Evolutionary conservation across 805 yeast genomes (phyloP).

Genomic region (Lachancea meyersii): DNA sequence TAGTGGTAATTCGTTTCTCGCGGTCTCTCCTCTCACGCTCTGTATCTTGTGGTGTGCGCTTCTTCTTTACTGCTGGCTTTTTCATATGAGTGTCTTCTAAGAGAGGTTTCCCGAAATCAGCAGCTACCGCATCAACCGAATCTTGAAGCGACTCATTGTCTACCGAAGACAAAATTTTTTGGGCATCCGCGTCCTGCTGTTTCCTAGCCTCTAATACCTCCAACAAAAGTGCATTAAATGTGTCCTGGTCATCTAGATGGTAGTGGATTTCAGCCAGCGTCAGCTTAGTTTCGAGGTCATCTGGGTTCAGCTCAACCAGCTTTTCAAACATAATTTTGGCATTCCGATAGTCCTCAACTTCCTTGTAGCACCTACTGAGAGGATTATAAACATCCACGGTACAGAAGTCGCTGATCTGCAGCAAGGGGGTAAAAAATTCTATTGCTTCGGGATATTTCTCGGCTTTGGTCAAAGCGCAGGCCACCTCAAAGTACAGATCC

Average conservation of each 20-base stretch:
- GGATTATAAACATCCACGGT: slow-evolving; percentile 44
- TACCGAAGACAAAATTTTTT: slow-evolving; percentile 6
- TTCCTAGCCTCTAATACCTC: slow-evolving; percentile 46
- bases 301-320: slow-evolving; percentile 50
- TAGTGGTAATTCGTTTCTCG: slow-evolving; percentile 53
- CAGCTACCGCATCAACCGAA: slow-evolving; percentile 13
- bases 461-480: slow-evolving; percentile 59
- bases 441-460: slow-evolving; percentile 75
- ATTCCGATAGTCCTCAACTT: slow-evolving; percentile 57
- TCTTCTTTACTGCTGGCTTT: slow-evolving; percentile 23
- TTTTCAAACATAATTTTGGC: slow-evolving; percentile 56
- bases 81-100: slow-evolving; percentile 30
- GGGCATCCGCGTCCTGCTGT: slow-evolving; percentile 16
- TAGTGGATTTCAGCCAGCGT: slow-evolving; percentile 79
- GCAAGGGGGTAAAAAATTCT: slow-evolving; percentile 52
- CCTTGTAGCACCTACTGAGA: slow-evolving; percentile 72
- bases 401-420: slow-evolving; percentile 47
- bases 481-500: slow-evolving; percentile 75
- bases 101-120: slow-evolving; percentile 23
- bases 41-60: slow-evolving; percentile 31
- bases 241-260: slow-evolving; percentile 52
- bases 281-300: slow-evolving; percentile 64
- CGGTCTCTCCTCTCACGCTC: slow-evolving; percentile 44
- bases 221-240: slow-evolving; percentile 47
- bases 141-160: slow-evolving; percentile 13